Evolutionary conservation across 2,329 filamentous ascomycete genomes (phyloP).

Genomic region (Fusarium coffeatum): DNA sequence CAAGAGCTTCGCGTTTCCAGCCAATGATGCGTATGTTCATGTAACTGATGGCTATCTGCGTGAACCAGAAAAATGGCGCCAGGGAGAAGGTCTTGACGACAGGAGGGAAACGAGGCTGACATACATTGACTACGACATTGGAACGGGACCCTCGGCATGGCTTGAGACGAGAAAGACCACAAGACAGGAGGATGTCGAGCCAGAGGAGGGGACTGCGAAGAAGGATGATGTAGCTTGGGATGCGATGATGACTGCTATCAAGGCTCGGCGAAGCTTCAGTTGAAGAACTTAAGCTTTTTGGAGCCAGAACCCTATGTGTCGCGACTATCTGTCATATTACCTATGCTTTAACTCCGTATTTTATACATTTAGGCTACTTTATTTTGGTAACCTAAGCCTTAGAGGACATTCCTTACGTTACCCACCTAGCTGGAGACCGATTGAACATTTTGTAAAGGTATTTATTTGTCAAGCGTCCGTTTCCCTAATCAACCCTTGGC

Average conservation of each 20-base stretch:
- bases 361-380: no score
- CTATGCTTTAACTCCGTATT: no score
- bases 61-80: not conserved
- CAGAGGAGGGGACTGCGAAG: conserved; percentile 6
- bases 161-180: not conserved
- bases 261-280: not conserved
- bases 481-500: no score
- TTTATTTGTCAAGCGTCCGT: no score
- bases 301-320: no score
- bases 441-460: no score
- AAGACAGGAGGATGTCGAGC: not conserved
- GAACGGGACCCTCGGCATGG: not conserved
- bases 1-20: not conserved
- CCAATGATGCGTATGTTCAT: not conserved
- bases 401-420: no score
- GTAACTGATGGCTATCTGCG: not conserved
- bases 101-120: not conserved
- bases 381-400: no score
- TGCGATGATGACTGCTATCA: not conserved
- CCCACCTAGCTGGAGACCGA: no score
- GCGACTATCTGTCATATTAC: no score
- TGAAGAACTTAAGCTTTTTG: rapidly evolving
- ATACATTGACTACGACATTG: conserved; percentile 18
- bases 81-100: not conserved
- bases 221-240: conserved; percentile 18